Evolutionary conservation across 2,329 filamentous ascomycete species (phyloP), one percentile per base, ranked within the genome.

Genomic region (Daldinia sp.): DNA sequence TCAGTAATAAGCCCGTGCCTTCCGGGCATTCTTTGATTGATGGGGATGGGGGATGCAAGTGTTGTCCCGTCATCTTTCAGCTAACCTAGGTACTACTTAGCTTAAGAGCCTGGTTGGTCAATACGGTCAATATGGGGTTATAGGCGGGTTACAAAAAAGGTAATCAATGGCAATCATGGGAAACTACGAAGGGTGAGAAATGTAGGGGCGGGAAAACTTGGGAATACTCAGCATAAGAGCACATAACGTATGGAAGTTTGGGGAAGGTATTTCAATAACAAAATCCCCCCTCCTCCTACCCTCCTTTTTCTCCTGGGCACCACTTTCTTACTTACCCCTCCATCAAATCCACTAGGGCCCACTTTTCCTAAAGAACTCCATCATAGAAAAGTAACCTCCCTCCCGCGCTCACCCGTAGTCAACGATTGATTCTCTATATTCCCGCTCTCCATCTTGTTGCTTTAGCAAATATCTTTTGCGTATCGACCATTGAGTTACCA

Each of bases 1-100:
- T 72, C 66, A 72, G 68, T 72, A 72, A 73, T 72, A 72, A 73
- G 70, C 71, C 70, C 67, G 66, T 64, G 67, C 52, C 54, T 68
- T 68, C 70, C 68, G 68, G 68, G 47, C 49, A 61, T 68, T 62
- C 55, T 61, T 59, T 61, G 53, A 55, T 64, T 64, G 58, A 65
- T 64, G 34, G 35, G 41, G 17, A 63, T 37, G 37, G 25, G 48
- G 15, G 48, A 49, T 32, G 48, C 53, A 64, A 47, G 52, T 34
- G 37, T 53, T 58, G 49, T 64, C 21, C 52, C 56, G 52, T 61
- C 51, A 54, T 59, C 54, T 49, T n/a, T 56, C 25, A 17, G 7
- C n/a, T 17, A 48, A 19, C 39, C 19, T 47, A 47, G 21, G 41
- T 29, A 41, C 9, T 41, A n/a, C n/a, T n/a, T n/a, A 37, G 15